Conservation (phyloP, 2,329 filamentous ascomycete genomes). For the Clarireedia hainanense region DNA sequence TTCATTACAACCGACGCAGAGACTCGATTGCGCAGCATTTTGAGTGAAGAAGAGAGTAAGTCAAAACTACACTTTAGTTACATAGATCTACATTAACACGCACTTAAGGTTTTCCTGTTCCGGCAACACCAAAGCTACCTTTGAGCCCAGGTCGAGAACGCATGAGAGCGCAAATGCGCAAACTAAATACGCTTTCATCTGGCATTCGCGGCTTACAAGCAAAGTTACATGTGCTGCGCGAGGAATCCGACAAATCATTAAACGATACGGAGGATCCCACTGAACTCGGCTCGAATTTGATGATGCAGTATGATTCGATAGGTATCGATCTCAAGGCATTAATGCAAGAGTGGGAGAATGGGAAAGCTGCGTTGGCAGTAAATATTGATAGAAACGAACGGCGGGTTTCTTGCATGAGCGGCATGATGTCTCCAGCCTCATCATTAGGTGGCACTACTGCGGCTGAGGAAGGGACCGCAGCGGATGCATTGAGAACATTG, state of each 20-base stretch:
- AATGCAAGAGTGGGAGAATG: constrained; percentile 79
- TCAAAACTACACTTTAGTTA: constrained; percentile 11
- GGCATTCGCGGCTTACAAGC: constrained; percentile 89
- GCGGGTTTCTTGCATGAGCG: constrained; percentile 54
- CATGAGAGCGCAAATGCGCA: constrained; percentile 78
- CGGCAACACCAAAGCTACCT: constrained; percentile 50
- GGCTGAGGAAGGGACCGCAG: constrained; percentile 50
- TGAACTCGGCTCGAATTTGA: constrained; percentile 69
- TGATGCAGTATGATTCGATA: constrained; percentile 91
- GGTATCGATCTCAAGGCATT: constrained; percentile 76
- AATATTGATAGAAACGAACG: constrained; percentile 78
- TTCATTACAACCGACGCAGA: constrained; percentile 53
- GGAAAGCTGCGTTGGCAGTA: constrained; percentile 71
- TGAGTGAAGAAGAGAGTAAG: constrained; percentile 75
- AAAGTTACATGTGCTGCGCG: constrained; percentile 84
- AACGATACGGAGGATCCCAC: constrained; percentile 66
- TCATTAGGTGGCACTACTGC: constrained; percentile 63
- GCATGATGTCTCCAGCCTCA: constrained; percentile 45
- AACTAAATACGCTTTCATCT: constrained; percentile 80
- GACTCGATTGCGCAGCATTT: constrained; percentile 56
- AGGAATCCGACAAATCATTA: constrained; percentile 75
- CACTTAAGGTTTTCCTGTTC: constrained; percentile 41
- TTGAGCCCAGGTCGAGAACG: constrained; percentile 71
- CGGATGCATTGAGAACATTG: constrained; percentile 68
- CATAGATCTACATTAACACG: constrained; percentile 20